These are phyloP conservation scores for Cymbopogon citratus DNA, from an alignment of 176 grass and related monocot genomes.

Conservation along the genomic window DNA sequence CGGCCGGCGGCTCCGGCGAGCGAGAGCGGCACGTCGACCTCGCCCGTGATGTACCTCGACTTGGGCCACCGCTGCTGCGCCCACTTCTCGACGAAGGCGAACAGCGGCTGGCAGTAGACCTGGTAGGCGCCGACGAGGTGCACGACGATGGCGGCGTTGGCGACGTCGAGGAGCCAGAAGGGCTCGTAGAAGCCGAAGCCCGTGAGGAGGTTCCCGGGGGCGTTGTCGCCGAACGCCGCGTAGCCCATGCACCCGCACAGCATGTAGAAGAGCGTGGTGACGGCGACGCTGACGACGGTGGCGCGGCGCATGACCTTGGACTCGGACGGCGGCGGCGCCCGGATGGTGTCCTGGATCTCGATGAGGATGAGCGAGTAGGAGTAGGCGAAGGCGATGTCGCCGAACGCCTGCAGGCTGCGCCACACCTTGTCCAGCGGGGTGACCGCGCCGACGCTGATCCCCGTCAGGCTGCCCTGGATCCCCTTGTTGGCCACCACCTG, in stretches of 20 bases:
- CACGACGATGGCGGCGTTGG: conserved; percentile 59
- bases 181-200: conserved; percentile 73
- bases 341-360: conserved; percentile 84
- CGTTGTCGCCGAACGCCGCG: conserved; percentile 49
- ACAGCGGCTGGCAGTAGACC: conserved; percentile 91
- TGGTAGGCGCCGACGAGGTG: conserved; percentile 77
- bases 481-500: conserved; percentile 71
- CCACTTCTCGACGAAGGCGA: conserved; percentile 95
- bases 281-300: conserved; percentile 43
- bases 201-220: conserved; percentile 56
- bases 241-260: conserved; percentile 58
- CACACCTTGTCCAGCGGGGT: conserved; percentile 82
- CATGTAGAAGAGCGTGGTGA: conserved; percentile 71
- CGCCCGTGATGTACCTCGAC: conserved; percentile 36
- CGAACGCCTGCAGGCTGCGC: conserved; percentile 97
- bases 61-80: conserved; percentile 61
- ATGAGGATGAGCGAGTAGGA: conserved; percentile 98
- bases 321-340: conserved; percentile 49
- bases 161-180: conserved; percentile 71
- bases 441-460: conserved; percentile 79
- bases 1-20: background rate
- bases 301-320: conserved; percentile 59
- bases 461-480: conserved; percentile 77
- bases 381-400: conserved; percentile 97
- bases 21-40: conserved; percentile 45